Percentiles rank a stretch among this genome's conserved stretches.
These are phyloP conservation scores for Sugiyamaella chiloensis DNA, from an alignment of 805 yeast species.

Conservation along the genomic window DNA sequence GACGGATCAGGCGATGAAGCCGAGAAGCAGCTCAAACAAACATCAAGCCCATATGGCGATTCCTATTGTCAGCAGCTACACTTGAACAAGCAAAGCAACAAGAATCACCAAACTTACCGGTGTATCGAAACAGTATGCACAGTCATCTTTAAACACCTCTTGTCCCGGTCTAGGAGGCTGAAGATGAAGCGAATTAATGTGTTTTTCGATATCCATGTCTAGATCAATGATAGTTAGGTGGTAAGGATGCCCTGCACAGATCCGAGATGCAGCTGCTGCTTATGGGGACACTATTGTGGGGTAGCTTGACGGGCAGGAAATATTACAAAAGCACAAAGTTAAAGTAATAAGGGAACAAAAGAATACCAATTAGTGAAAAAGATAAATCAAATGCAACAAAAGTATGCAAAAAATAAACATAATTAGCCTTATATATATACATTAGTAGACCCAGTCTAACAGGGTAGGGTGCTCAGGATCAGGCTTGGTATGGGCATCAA, in stretches of 20 bases:
- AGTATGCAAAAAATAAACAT: too few relatives aligned
- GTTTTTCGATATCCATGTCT: conserved; percentile 1
- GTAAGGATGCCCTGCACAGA: too few relatives aligned
- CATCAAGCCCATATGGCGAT: conserved; percentile 58
- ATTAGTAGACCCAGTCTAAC: conserved; percentile 47
- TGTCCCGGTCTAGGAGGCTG: conserved; percentile 20
- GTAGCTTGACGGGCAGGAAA: too few relatives aligned
- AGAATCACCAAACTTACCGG: conserved; percentile 43
- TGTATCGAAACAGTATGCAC: conserved; percentile 80
- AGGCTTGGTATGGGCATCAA: conserved; percentile 54
- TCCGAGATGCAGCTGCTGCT: not conserved
- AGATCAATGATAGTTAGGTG: too few relatives aligned
- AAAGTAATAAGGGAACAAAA: too few relatives aligned
- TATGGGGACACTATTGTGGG: too few relatives aligned
- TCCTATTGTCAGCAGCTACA: conserved; percentile 24
- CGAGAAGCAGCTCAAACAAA: conserved; percentile 65
- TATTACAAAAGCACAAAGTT: too few relatives aligned
- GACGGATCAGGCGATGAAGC: conserved; percentile 59
- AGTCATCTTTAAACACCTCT: conserved; percentile 78
- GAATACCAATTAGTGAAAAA: too few relatives aligned
- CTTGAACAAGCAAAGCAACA: not conserved
- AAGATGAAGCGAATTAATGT: conserved; percentile 14
- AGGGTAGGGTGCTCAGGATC: conserved; percentile 41
- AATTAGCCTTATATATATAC: not conserved
- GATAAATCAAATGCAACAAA: too few relatives aligned